Percentiles rank a stretch among this genome's conserved stretches.
phyloP scores from a whole-genome alignment of 306 rosid species.

The Sicyos edulis region DNA sequence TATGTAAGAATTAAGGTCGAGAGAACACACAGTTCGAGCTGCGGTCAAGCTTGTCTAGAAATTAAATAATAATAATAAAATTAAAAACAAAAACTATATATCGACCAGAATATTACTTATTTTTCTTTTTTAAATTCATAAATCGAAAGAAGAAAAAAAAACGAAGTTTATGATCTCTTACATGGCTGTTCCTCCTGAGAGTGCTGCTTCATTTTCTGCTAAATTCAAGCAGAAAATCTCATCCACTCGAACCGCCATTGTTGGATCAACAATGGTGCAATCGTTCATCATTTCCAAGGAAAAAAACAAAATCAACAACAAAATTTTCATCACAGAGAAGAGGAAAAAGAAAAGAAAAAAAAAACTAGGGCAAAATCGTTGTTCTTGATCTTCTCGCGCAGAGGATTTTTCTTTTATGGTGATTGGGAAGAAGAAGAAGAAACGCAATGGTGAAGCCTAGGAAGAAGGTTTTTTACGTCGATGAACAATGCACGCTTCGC shows the following conservation, averaged over 20 bases:
- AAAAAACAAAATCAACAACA: slow-evolving; percentile 20
- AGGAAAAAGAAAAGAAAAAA: neutral
- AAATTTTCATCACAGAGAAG: neutral
- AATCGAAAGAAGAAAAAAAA: too few species aligned
- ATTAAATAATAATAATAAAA: too few species aligned
- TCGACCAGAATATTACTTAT: too few species aligned
- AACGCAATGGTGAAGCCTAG: slow-evolving; percentile 17
- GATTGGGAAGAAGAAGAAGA: slow-evolving; percentile 22
- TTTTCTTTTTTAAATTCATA: too few species aligned
- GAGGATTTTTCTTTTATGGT: slow-evolving; percentile 14
- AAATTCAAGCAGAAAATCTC: slow-evolving; percentile 42
- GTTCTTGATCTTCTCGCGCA: slow-evolving; percentile 10
- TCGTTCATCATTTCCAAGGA: slow-evolving; percentile 12
- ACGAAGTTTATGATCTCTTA: slow-evolving; percentile 4
- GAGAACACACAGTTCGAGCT: too few species aligned
- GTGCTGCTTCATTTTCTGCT: slow-evolving; percentile 54
- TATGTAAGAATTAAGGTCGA: too few species aligned
- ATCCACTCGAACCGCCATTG: slow-evolving; percentile 35
- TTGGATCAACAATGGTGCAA: slow-evolving; percentile 27
- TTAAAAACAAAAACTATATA: too few species aligned
- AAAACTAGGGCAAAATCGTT: neutral
- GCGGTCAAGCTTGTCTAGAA: too few species aligned
- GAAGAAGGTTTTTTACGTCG: too few species aligned
- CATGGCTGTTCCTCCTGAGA: slow-evolving; percentile 29
- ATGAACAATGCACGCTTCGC: slow-evolving; percentile 36